Conservation (phyloP, 805 yeast genomes). For the Candida nitratophila region DNA sequence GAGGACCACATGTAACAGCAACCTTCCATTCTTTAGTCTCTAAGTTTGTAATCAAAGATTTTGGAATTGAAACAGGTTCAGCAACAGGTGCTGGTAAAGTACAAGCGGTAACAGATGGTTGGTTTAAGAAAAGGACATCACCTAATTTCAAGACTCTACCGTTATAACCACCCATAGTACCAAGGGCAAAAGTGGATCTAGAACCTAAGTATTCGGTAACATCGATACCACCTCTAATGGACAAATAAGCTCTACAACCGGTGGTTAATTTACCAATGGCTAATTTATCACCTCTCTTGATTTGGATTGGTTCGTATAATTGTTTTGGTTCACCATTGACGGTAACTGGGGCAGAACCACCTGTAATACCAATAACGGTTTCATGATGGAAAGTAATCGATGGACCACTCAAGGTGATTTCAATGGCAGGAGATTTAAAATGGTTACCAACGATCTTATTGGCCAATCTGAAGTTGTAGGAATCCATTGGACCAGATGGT, state of each 20-base stretch:
- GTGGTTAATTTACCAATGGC: constrained; percentile 70
- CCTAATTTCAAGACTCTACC: constrained; percentile 90
- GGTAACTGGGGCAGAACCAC: constrained; percentile 68
- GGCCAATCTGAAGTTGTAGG: constrained; percentile 81
- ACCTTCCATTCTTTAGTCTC: constrained; percentile 63
- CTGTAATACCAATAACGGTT: constrained; percentile 73
- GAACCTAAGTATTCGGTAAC: constrained; percentile 92
- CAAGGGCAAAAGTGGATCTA: constrained; percentile 93
- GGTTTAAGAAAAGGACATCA: constrained; percentile 83
- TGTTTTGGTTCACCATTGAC: constrained; percentile 50
- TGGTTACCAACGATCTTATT: constrained; percentile 89
- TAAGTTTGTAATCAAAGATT: constrained; percentile 48
- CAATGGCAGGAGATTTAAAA: constrained; percentile 78
- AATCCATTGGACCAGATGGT: constrained; percentile 98
- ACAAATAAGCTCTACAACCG: constrained; percentile 88
- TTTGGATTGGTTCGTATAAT: constrained; percentile 67
- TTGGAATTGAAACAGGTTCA: constrained; percentile 55
- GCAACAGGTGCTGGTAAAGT: constrained; percentile 66
- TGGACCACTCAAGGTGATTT: constrained; percentile 85
- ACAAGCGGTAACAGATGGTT: constrained; percentile 61
- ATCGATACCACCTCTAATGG: constrained; percentile 89
- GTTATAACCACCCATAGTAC: constrained; percentile 88
- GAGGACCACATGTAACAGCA: constrained; percentile 96
- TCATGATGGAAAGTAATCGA: constrained; percentile 77
- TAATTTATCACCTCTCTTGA: constrained; percentile 71